Conservation (phyloP, 352 stramenopile genomes). For the Pythium monospermum region DNA sequence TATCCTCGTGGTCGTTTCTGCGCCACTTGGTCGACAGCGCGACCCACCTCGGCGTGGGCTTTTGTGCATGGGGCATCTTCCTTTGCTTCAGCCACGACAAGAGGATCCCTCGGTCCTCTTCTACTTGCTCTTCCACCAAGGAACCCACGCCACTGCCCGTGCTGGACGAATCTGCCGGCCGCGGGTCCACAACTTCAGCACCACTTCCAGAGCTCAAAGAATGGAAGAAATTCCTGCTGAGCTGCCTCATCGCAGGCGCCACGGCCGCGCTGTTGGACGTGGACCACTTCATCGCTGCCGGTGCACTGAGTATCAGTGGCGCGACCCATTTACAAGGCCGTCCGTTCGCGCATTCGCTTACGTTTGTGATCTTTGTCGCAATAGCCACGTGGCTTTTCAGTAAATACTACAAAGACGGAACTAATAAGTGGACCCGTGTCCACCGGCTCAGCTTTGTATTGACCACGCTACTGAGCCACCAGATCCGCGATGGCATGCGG, state of each 20-base stretch:
- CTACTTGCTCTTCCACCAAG: not conserved
- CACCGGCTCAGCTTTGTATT: conserved; percentile 49
- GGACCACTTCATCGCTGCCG: conserved; percentile 70
- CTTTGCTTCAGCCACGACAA: conserved; percentile 30
- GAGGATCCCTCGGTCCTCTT: too few species aligned
- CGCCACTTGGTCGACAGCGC: conserved; percentile 61
- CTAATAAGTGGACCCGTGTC: conserved; percentile 22
- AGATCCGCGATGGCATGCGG: conserved; percentile 60
- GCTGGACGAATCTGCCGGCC: conserved; percentile 13
- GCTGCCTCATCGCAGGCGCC: conserved; percentile 33
- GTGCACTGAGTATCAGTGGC: conserved; percentile 42
- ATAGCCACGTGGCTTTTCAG: conserved; percentile 28
- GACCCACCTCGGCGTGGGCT: conserved; percentile 47
- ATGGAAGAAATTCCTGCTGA: conserved; percentile 32
- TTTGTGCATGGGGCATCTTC: conserved; percentile 60
- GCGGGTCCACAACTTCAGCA: conserved; percentile 1
- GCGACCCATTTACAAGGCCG: conserved; percentile 54
- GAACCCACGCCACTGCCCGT: conserved; percentile 10
- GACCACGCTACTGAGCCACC: conserved; percentile 55
- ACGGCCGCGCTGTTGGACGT: conserved; percentile 50
- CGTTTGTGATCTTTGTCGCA: conserved; percentile 51
- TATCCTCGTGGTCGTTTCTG: conserved; percentile 28
- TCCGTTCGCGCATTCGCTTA: conserved; percentile 62
- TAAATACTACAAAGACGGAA: not conserved
- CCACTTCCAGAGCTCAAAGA: conserved; percentile 4